Conservation (phyloP, 495 filamentous ascomycete genomes). For the Penicillium atrosanguineum region DNA sequence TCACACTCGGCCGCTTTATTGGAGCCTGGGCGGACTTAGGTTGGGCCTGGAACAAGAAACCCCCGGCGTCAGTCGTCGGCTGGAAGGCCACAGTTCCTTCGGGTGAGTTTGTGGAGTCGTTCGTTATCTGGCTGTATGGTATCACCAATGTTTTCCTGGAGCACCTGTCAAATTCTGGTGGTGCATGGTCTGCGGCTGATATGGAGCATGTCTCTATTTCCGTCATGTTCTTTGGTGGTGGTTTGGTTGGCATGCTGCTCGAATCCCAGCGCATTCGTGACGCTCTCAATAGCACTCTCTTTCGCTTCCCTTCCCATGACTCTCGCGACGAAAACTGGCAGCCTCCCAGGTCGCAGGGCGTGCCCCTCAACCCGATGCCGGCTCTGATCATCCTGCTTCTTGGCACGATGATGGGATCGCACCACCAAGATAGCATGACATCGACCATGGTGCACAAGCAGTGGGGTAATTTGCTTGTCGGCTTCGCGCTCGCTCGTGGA, state of each 20-base stretch:
- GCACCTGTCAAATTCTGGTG: conserved; percentile 71
- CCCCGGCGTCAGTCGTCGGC: conserved; percentile 54
- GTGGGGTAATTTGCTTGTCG: conserved; percentile 86
- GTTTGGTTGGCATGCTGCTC: conserved; percentile 89
- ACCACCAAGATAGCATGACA: conserved; percentile 80
- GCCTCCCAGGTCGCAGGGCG: conserved; percentile 63
- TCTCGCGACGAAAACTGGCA: conserved; percentile 50
- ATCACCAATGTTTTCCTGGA: conserved; percentile 89
- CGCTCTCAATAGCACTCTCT: conserved; percentile 65
- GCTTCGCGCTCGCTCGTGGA: conserved; percentile 72
- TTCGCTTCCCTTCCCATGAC: conserved; percentile 38
- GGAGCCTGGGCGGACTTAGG: conserved; percentile 88
- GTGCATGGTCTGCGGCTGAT: conserved; percentile 71
- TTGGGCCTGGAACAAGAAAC: conserved; percentile 94
- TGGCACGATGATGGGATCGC: conserved; percentile 91
- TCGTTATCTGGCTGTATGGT: conserved; percentile 86
- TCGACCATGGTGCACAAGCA: conserved; percentile 95
- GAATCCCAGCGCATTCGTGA: conserved; percentile 71
- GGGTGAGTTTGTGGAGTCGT: conserved; percentile 87
- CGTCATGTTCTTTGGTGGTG: conserved; percentile 91
- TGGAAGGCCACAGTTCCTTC: conserved; percentile 67
- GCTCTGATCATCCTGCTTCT: conserved; percentile 80
- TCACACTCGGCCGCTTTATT: conserved; percentile 87
- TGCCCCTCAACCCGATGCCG: conserved; percentile 88
- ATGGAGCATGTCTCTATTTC: conserved; percentile 93